Percentiles rank a stretch among this genome's conserved stretches.
These are phyloP conservation scores for Pythium plurisporium DNA, from an alignment of 352 stramenopile species.

Conservation along the genomic window DNA sequence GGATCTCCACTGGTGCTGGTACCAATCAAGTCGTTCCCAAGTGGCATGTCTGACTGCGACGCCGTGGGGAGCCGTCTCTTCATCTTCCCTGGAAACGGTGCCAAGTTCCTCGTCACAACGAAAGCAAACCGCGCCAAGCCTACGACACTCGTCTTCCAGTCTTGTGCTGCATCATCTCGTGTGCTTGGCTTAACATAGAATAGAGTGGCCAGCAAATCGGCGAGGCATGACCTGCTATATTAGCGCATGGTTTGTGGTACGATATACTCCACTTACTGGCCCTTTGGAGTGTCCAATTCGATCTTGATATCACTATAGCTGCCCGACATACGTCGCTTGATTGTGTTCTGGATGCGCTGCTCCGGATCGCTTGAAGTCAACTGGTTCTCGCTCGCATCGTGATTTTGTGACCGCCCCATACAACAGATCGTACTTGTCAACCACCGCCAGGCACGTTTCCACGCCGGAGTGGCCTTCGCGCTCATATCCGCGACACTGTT, in stretches of 20 bases:
- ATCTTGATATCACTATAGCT: constrained; percentile 79
- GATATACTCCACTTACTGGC: constrained; percentile 9
- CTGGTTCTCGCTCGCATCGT: background rate
- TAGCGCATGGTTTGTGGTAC: background rate
- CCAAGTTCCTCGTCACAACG: background rate
- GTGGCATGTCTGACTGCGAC: background rate
- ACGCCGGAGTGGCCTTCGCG: constrained; percentile 4
- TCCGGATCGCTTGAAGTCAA: constrained; percentile 57
- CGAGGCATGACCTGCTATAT: too few relatives aligned
- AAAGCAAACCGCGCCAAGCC: background rate
- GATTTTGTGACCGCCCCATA: background rate
- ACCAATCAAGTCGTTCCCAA: background rate
- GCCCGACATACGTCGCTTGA: constrained; percentile 61
- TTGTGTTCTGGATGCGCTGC: constrained; percentile 60
- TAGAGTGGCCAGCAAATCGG: background rate
- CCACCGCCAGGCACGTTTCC: constrained; percentile 28
- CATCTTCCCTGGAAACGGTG: too few relatives aligned
- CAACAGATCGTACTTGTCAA: background rate
- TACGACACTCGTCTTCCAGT: background rate
- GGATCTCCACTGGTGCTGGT: background rate
- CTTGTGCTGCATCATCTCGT: background rate
- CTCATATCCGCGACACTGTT: constrained; percentile 50
- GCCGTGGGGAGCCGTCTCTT: constrained; percentile 9
- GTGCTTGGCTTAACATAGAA: constrained; percentile 1
- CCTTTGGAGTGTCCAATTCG: constrained; percentile 68